phyloP scores from a whole-genome alignment of 306 rosid species.

The Lathyrus tuberosus region DNA sequence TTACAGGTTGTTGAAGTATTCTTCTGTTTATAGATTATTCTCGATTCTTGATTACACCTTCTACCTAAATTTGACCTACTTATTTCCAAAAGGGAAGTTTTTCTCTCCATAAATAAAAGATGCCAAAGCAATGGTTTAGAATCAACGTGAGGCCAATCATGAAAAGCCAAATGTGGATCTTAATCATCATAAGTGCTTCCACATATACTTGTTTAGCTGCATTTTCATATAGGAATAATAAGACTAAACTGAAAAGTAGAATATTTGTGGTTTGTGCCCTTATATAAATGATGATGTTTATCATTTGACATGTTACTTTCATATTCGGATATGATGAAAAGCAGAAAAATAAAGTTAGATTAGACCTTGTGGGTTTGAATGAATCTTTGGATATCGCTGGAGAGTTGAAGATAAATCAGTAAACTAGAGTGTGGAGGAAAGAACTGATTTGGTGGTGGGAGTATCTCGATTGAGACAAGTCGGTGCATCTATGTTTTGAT shows the following conservation, averaged over 20 bases:
- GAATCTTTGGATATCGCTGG: background rate
- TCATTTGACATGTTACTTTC: conserved; percentile 15
- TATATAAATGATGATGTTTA: background rate
- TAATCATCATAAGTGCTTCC: background rate
- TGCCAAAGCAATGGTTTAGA: conserved; percentile 41
- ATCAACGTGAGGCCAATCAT: conserved; percentile 15
- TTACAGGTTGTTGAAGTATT: conserved; percentile 3
- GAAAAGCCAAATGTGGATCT: conserved; percentile 1
- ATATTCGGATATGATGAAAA: conserved; percentile 11
- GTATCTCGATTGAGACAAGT: background rate
- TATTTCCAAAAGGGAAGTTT: no score
- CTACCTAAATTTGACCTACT: conserved; percentile 9
- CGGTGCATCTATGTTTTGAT: background rate
- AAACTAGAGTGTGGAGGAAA: background rate
- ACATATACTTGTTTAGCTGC: no score
- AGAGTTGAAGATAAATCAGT: background rate
- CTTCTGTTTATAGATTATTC: background rate
- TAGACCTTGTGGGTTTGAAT: background rate
- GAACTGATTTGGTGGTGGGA: background rate
- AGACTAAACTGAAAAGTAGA: background rate
- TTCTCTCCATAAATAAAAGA: background rate
- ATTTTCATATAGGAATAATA: no score
- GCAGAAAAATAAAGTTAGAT: background rate
- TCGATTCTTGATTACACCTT: background rate
- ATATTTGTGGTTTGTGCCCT: background rate